Conservation (phyloP, 2,329 filamentous ascomycete species). For the Pyricularia pennisetigena region DNA sequence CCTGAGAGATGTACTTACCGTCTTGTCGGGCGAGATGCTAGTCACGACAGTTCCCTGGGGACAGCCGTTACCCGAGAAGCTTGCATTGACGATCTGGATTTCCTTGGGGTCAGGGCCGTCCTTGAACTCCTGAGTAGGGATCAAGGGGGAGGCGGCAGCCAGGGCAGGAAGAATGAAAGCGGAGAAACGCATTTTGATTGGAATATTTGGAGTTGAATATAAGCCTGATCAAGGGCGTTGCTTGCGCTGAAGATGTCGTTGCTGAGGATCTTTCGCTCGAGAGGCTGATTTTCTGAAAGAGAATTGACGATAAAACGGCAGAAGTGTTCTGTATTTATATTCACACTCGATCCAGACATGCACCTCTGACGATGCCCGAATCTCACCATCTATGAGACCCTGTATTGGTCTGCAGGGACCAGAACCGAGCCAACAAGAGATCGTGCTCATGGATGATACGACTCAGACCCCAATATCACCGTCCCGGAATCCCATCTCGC, state of each 20-base stretch:
- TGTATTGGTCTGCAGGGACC: neutral
- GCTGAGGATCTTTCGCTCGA: neutral
- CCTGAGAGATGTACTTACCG: slow-evolving; percentile 17
- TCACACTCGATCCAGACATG: slow-evolving; percentile 7
- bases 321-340: slow-evolving; percentile 15
- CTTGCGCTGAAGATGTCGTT: neutral
- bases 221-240: neutral
- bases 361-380: slow-evolving; percentile 4
- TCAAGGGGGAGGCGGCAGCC: slow-evolving; percentile 23
- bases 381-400: neutral
- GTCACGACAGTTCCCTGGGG: slow-evolving; percentile 32
- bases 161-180: slow-evolving; percentile 25
- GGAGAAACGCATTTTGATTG: slow-evolving; percentile 25
- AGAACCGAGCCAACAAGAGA: neutral
- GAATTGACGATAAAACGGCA: slow-evolving; percentile 10
- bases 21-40: slow-evolving; percentile 30
- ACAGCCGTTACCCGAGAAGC: slow-evolving; percentile 33
- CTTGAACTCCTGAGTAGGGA: slow-evolving; percentile 16
- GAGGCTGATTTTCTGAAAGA: slow-evolving; percentile 6
- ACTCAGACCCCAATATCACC: neutral
- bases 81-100: slow-evolving; percentile 29
- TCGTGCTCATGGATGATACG: neutral
- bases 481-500: neutral
- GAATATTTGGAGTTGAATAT: neutral
- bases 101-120: slow-evolving; percentile 27